Evolutionary conservation across 2,329 filamentous ascomycete genomes (phyloP).

Genomic region (Zalaria sp.): DNA sequence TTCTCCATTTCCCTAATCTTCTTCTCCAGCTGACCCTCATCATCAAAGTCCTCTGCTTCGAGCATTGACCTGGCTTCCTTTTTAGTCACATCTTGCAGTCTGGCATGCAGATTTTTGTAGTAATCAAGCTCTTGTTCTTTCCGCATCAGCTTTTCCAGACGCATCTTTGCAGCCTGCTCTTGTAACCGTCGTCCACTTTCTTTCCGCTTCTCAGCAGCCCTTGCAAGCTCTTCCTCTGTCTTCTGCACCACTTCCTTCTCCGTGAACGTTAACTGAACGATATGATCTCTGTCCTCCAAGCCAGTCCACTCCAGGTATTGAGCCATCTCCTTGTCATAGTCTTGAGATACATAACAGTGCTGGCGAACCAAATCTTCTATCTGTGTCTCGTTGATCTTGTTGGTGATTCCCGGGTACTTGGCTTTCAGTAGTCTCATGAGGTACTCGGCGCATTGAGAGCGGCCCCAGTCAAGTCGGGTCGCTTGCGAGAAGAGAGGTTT

Average conservation of each 20-base stretch:
- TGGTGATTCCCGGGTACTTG: conserved; percentile 61
- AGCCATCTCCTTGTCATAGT: conserved; percentile 67
- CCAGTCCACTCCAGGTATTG: conserved; percentile 81
- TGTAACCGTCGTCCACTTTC: conserved; percentile 85
- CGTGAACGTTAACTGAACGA: conserved; percentile 86
- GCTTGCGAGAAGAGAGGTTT: conserved; percentile 76
- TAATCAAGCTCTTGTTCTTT: conserved; percentile 95
- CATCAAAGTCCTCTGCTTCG: conserved; percentile 82
- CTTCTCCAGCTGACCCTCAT: conserved; percentile 74
- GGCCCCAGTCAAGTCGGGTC: conserved; percentile 87
- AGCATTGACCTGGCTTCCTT: conserved; percentile 79
- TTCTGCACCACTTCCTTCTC: conserved; percentile 86
- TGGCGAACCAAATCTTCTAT: conserved; percentile 76
- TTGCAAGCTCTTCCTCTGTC: conserved; percentile 81
- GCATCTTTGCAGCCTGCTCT: conserved; percentile 95
- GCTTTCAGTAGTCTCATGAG: conserved; percentile 75
- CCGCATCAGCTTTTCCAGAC: conserved; percentile 82
- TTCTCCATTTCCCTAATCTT: conserved; percentile 81
- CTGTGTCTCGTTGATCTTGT: conserved; percentile 71
- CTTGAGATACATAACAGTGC: conserved; percentile 76
- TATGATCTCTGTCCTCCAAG: conserved; percentile 73
- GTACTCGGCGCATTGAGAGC: conserved; percentile 80
- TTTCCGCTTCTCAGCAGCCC: conserved; percentile 84
- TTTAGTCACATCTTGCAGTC: conserved; percentile 58
- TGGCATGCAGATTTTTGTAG: conserved; percentile 68